Evolutionary conservation across 208 protist genomes (phyloP), one percentile per base, ranked within the genome.

Genomic region (Wallacemonas sp.): DNA sequence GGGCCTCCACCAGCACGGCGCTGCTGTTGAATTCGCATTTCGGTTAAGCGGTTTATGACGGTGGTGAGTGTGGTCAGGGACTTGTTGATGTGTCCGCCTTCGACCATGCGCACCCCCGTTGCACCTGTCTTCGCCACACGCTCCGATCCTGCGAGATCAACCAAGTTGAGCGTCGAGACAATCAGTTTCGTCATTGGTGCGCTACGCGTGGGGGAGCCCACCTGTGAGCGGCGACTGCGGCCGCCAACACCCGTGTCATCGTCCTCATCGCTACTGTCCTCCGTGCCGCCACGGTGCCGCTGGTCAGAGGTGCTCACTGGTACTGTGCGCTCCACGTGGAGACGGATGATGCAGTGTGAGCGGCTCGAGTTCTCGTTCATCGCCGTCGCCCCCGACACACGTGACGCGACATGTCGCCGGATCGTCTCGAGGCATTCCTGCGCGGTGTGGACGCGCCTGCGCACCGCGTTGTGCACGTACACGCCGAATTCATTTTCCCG

Each of bases 311-410:
- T 28, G 47, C 6, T 11, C 21, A 62, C 49, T 27, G 42, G n/a
- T 39, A 77, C 28, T 15, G 33, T 69, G 22, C 77, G 77, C 76
- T 98, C 92, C 41, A 98, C 86, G 21, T 91, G 74, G 28, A 99
- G 76, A 21, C 88, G 69, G 34, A 99, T 96, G 36, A 99, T 94
- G 58, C 96, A 98, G 75, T 99, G 98, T 2, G 97, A 98, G 24
- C 97, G 88, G 45, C 83, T 96, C 36, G 91, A 98, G 26, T 83
- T 66, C 19, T 97, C 88, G 75, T 99, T 99, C 92, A 98, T 98
- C 33, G 86, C 70, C 28, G 96, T 98, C 26, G 76, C 66, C 0
- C 88, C 96, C 15, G 80, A 79, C 21, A 86, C 74, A 14, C 89
- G 75, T 8, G 63, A 56, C 1, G 71, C 78, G 1, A 79, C 81